Percentiles rank a stretch among this genome's conserved stretches.
Conservation (phyloP, 495 filamentous ascomycete genomes). For the Xylaria acuta region DNA sequence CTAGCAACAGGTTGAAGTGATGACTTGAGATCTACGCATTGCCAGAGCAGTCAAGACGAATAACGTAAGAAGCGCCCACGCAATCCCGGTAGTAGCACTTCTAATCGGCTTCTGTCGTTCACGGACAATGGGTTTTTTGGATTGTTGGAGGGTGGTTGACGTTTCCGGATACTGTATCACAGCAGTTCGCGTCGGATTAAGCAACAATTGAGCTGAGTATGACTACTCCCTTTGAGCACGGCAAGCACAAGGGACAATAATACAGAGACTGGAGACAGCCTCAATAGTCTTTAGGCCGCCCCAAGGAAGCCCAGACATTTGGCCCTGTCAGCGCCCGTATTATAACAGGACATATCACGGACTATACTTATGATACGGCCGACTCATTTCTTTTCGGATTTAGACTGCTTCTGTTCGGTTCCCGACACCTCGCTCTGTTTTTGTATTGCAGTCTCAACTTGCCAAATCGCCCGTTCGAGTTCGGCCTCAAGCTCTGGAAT, state of each 20-base stretch:
- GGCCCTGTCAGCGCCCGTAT: not conserved
- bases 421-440: conserved; percentile 49
- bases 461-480: conserved; percentile 85
- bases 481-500: conserved; percentile 86
- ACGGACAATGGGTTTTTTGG: not conserved
- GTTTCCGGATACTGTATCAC: not conserved
- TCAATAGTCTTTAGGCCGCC: not conserved
- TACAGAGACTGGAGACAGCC: not conserved
- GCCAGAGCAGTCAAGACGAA: not conserved
- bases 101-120: not conserved
- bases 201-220: not conserved
- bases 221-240: not conserved
- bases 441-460: conserved; percentile 74
- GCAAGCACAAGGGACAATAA: not conserved
- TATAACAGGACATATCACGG: not conserved
- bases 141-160: not conserved
- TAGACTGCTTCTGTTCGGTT: conserved; percentile 17
- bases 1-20: not conserved
- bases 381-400: conserved; percentile 30
- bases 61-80: not conserved
- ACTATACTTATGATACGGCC: not conserved
- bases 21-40: not conserved
- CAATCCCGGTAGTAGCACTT: too few relatives aligned
- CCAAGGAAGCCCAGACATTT: not conserved
- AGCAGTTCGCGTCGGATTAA: not conserved